Evolutionary conservation across 1,139 yeast genomes (phyloP), one percentile per base, ranked within the genome.

Genomic region (Hemisphaericaspora lyxosophila): DNA sequence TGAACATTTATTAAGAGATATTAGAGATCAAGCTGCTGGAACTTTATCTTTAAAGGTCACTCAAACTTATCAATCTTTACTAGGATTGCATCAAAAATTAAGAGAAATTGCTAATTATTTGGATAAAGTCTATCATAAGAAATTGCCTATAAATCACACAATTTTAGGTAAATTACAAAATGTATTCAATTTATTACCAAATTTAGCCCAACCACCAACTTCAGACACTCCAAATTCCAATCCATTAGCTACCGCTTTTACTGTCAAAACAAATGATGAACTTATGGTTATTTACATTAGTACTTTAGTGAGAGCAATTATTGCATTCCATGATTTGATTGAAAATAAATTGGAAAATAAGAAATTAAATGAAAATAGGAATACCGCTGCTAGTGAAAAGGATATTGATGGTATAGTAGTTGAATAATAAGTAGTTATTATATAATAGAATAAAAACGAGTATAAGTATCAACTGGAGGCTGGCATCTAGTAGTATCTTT

Each of bases 21-120:
- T 89, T 27, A 80, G 97, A 53, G 97, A 92, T 59, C 97, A 90
- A 53, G 97, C 97, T 7, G 95, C 96, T 7, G 98, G 98, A 11
- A 84, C 86, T 35, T 75, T 94, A 46, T 84, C 97, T 2, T 78
- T 90, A 38, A 80, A 84, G 57, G 82, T 92, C 39, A 88, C 97
- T 13, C 85, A 85, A 57, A 96, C 90, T 54, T 78, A 92, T 55
- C 88, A 85, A 52, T 87, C 97, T 0, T 72, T 94, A 44, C 80
- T 86, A 50, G 97, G 97, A 1, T 73, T 94, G 47, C 92, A 85
- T 55, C 82, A 80, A 53, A 85, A 90, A 51, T 70, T 94, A 38
- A 67, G 78, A 43, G 96, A 85, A 44, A 89, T 94, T 48, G 86
- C 90, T 16, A 70, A 60, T 28, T 94, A 94, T 57, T 73, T 92